phyloP scores from a whole-genome alignment of 202 grass and related monocot genomes.

The Elaeis oleifera region DNA sequence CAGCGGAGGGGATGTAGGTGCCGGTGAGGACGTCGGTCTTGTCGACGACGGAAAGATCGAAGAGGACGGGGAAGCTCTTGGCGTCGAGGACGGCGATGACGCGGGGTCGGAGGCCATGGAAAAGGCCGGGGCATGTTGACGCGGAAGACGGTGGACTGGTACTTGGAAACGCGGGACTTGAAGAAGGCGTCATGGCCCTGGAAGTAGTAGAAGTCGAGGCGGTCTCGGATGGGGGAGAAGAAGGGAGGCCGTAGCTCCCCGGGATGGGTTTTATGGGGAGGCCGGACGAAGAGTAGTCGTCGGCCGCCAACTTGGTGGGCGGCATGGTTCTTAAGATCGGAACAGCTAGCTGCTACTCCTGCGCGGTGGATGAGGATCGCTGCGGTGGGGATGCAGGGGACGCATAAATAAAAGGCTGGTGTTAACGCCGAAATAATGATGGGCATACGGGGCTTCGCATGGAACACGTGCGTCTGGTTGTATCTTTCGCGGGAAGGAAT shows the following conservation, averaged over 20 bases:
- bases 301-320: no score
- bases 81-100: slow-evolving; percentile 69
- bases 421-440: no score
- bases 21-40: slow-evolving; percentile 52
- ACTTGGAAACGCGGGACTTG: slow-evolving; percentile 30
- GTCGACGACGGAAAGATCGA: slow-evolving; percentile 47
- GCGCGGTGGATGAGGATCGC: no score
- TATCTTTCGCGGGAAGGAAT: no score
- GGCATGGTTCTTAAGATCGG: no score
- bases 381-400: no score
- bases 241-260: slow-evolving; percentile 47
- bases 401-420: no score
- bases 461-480: no score
- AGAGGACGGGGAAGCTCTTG: slow-evolving; percentile 51
- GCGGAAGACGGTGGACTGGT: slow-evolving; percentile 60
- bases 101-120: slow-evolving; percentile 35
- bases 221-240: slow-evolving; percentile 48
- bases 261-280: slow-evolving; percentile 41
- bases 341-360: no score
- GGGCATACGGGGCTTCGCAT: no score
- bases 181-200: slow-evolving; percentile 53
- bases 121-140: slow-evolving; percentile 50
- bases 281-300: slow-evolving; percentile 14
- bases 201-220: slow-evolving; percentile 70
- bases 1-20: slow-evolving; percentile 46